Base-by-base conservation (phyloP, 257 asterid genomes). In the Solanum pinnatisectum region DNA sequence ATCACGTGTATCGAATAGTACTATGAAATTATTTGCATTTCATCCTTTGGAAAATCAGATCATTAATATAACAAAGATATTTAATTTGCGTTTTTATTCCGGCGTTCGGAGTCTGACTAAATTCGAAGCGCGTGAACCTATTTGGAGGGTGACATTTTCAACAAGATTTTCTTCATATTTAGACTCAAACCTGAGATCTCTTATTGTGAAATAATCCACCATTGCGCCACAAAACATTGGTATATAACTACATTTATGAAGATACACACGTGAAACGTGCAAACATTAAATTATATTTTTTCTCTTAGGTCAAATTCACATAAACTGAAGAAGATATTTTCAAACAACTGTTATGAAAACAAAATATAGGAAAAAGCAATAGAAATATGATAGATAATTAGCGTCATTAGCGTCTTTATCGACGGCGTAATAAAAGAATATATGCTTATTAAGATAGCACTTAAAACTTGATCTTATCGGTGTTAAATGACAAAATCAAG, bases 81-180 rank as follows among this genome's bases (percentile, higher is more conserved):
- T 52, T 52, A 52, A 5, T 5, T 52, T 52, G 23, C 0, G 1
- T 0, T 52, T 52, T 52, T 0, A 13, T 46, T 46, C n/a, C 1
- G 59, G 3, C 14, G 6, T 46, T 0, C 1, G 0, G 0, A 46
- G 20, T 4, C 0, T 5, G 3, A 46, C 0, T 46, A 49, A 49
- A 49, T 5, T 49, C 0, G 0, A 18, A 56, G 1, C 1, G 1
- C 0, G 23, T 4, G 3, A 0, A 0, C 0, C 10, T 18, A 52
- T 52, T 52, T 18, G 1, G 1, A 52, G 0, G 10, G 0, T 6
- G 1, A 0, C 1, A 0, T 18, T 18, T 18, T 52, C 4, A 52
- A 18, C 0, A 6, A 18, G 0, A 56, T 56, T 18, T 56, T 56
- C 0, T 18, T 18, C 65, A 7, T 49, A 15, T 5, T 49, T 15